Evolutionary conservation across 495 filamentous ascomycete genomes (phyloP), one percentile per base, ranked within the genome.

Genomic region (Aspergillus nidulans): DNA sequence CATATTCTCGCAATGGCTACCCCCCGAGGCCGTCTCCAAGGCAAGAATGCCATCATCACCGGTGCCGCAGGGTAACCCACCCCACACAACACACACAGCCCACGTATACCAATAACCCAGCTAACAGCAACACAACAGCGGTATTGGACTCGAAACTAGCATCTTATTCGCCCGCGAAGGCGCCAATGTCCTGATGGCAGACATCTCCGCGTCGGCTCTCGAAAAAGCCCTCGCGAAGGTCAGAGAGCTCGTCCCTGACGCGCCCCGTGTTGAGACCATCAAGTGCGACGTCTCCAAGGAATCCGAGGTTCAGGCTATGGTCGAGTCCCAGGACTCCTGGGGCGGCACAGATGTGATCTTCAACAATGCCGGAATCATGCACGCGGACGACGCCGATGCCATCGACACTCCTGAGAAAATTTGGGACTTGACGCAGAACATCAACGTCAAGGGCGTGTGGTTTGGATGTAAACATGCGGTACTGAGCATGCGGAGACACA

Each of bases 291-390:
- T 87, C 39, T 77, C 82, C 56, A 88, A 90, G 61, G 91, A 96
- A 71, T 62, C 77, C 55, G 79, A 90, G 26, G 83, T 96, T 20
- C 70, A 87, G 57, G 81, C 85, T 25, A 76, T 83, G 57, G 79
- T 96, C n/a, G 82, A 85, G 52, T 69, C 76, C 1, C 68, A 91
- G 44, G 92, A 97, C 63, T 55, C 74, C 43, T 96, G 89, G 90
- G 92, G 91, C 61, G 94, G 94, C n/a, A 74, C 90, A 0, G 94
- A 98, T 68, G 78, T 97, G 60, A 89, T 98, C 58, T 98, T 96
- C 83, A 98, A 98, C 81, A 98, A 98, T 66, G 94, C 94, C 0
- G 94, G 94, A 16, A 98, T 98, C 66, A 98, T 98, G 94, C 91
- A 97, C 69, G 81, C 80, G 26, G 77, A 87, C 50, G 94, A 98